Percentiles rank a stretch among this genome's conserved stretches.
Conservation (phyloP, 2,329 filamentous ascomycete species). For the Paracoccidioides lutzii region DNA sequence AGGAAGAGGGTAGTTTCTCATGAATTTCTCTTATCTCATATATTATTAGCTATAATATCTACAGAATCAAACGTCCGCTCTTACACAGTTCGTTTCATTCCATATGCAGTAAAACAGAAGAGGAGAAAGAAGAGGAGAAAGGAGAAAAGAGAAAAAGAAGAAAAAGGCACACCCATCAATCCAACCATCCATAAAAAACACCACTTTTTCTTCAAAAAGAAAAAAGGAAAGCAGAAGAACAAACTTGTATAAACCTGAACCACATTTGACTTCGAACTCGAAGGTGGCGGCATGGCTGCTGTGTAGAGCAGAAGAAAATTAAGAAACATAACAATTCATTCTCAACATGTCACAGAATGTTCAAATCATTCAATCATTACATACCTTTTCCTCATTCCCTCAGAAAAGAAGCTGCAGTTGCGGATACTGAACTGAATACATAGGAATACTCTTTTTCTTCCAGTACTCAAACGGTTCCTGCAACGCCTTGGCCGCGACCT, state of each 20-base stretch:
- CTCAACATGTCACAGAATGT: too few relatives aligned
- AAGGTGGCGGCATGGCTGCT: too few relatives aligned
- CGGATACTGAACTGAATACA: slow-evolving; percentile 1
- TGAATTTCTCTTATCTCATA: too few relatives aligned
- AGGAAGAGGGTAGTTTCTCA: too few relatives aligned
- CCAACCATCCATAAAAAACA: not conserved
- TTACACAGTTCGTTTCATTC: not conserved
- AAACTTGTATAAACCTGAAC: too few relatives aligned
- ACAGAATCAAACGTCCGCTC: not conserved
- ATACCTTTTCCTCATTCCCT: not conserved
- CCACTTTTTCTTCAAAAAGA: too few relatives aligned
- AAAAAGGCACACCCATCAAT: not conserved
- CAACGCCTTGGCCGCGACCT: not conserved
- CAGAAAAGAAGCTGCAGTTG: slow-evolving; percentile 2
- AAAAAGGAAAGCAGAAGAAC: too few relatives aligned
- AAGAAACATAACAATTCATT: too few relatives aligned
- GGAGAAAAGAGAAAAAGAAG: not conserved
- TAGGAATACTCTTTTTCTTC: not conserved
- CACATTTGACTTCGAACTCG: too few relatives aligned
- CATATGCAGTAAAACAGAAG: not conserved
- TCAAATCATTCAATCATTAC: too few relatives aligned
- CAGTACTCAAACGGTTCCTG: slow-evolving; percentile 1
- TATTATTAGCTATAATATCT: too few relatives aligned
- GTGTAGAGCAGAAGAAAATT: too few relatives aligned
- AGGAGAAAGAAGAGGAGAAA: not conserved